phyloP scores from a whole-genome alignment of 208 protist species.

The Porcisia hertigi region DNA sequence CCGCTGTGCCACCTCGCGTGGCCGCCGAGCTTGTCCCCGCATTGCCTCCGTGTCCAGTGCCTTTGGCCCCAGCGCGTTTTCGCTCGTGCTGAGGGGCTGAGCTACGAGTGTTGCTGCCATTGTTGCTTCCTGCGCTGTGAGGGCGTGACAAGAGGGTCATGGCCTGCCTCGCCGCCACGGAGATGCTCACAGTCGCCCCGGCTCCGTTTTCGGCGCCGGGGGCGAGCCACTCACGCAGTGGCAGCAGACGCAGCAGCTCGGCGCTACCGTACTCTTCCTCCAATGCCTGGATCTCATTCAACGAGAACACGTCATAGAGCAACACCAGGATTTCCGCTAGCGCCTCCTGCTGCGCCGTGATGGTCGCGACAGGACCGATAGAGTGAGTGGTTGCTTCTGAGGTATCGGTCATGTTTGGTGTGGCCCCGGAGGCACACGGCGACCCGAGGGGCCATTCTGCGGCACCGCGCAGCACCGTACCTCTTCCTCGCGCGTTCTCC shows the following conservation, averaged over 20 bases:
- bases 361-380: slow-evolving; percentile 11
- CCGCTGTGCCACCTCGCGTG: slow-evolving; percentile 5
- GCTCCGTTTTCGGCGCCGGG: neutral
- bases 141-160: slow-evolving; percentile 18
- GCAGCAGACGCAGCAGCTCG: slow-evolving; percentile 38
- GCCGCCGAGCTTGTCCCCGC: neutral
- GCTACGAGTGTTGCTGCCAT: neutral
- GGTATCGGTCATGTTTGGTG: neutral
- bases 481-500: slow-evolving; percentile 22
- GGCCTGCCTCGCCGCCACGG: slow-evolving; percentile 18
- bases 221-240: slow-evolving; percentile 23
- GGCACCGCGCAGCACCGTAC: neutral
- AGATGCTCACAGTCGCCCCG: slow-evolving; percentile 6
- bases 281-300: slow-evolving; percentile 54
- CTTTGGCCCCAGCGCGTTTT: slow-evolving; percentile 8
- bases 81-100: neutral
- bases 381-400: neutral
- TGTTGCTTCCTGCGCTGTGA: neutral
- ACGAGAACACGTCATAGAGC: slow-evolving; percentile 43
- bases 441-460: neutral
- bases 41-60: neutral
- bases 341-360: slow-evolving; percentile 27
- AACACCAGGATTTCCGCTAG: slow-evolving; percentile 31
- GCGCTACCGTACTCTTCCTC: slow-evolving; percentile 52
- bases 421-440: neutral